Evolutionary conservation across 495 filamentous ascomycete species (phyloP).

Genomic region (Hyaloscypha variabilis): DNA sequence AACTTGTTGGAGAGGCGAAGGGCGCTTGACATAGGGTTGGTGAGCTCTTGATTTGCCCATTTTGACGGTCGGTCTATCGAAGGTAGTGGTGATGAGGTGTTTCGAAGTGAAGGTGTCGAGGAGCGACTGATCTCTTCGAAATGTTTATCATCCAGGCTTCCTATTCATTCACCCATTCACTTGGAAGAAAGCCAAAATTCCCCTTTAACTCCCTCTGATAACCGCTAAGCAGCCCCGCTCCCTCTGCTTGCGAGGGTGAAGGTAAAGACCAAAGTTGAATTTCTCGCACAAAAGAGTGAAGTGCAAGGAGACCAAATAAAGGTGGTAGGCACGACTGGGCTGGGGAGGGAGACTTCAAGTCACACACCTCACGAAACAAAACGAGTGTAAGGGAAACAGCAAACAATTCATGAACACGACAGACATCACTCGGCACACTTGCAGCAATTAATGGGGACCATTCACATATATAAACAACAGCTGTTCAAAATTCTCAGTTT

Average conservation of each 20-base stretch:
- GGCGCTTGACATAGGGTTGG: slow-evolving; percentile 19
- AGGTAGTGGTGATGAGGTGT: background rate
- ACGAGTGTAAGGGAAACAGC: background rate
- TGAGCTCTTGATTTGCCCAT: slow-evolving; percentile 21
- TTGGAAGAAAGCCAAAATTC: background rate
- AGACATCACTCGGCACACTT: background rate
- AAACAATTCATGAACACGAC: background rate
- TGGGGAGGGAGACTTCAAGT: background rate
- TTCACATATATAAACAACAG: slow-evolving; percentile 7
- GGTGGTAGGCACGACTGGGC: background rate
- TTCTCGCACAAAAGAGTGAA: slow-evolving; percentile 2
- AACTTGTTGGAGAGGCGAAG: slow-evolving; percentile 33
- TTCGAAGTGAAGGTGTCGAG: background rate
- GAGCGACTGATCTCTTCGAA: background rate
- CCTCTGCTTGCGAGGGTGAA: background rate
- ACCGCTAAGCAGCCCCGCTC: background rate
- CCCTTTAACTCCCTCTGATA: background rate
- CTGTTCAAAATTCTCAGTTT: no score
- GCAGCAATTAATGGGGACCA: background rate
- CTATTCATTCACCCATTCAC: background rate
- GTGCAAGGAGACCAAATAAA: background rate
- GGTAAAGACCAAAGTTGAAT: background rate
- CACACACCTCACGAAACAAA: background rate
- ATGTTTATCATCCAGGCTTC: background rate
- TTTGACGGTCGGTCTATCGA: background rate